Base-by-base conservation (phyloP, 441 rosid genomes). In the Gossypium schwendimanii region DNA sequence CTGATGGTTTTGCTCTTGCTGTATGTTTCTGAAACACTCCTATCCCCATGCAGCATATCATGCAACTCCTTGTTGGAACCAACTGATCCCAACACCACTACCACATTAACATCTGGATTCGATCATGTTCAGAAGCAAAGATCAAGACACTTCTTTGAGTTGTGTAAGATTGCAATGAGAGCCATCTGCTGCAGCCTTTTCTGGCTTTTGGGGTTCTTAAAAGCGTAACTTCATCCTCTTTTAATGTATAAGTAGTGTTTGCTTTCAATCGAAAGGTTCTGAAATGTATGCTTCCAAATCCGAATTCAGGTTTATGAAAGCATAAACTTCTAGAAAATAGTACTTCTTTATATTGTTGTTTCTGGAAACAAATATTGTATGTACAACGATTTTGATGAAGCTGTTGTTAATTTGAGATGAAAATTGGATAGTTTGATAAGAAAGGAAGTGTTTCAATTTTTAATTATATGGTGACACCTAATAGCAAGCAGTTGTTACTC, bases 141-240 rank as follows among this genome's bases (percentile, higher is more conserved):
- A 55, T 23, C 6, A 11, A 20, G 31, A 39, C 52, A 24, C 52
- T 31, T 8, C 23, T 55, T 14, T 70, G 41, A 57, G 52, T 21
- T 57, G 53, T 55, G 52, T 39, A 55, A 58, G 73, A 70, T 58
- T 70, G 55, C 23, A n/a, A 8, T 39, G 54, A n/a, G 5, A 36
- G 65, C 65, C 20, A 70, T 57, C 26, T 57, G 58, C 58, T 49
- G 71, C 58, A 47, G 31, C 39, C 44, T 9, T n/a, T 49, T 10
- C 15, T 8, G 39, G 21, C 57, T 23, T 67, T 49, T 17, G 10
- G 23, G 47, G 2, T 28, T 67, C 45, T 50, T 49, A 26, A 67
- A 67, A 31, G 3, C 18, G 59, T 15, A 50, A 50, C 11, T 50
- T 5, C 17, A 47, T 50, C 15, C 6, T 49, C 41, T 4, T 49